Evolutionary conservation across 257 asterid genomes (phyloP).

Genomic region (Mitragyna speciosa): DNA sequence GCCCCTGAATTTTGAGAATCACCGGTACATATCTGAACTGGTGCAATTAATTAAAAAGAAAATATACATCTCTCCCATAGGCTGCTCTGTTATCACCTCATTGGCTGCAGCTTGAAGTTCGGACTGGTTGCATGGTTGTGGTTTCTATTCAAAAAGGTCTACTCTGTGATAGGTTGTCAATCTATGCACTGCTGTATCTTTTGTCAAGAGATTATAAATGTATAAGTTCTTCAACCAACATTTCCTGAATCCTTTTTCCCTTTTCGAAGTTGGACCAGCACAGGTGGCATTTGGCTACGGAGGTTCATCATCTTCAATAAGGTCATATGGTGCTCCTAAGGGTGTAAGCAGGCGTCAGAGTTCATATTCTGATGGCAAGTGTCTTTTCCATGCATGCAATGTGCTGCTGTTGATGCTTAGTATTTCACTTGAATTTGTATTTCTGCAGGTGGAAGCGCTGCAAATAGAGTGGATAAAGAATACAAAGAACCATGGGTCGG

Average conservation of each 20-base stretch:
- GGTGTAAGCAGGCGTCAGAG: conserved; percentile 22
- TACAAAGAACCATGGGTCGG: conserved; percentile 94
- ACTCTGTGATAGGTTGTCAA: not conserved
- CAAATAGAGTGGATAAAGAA: conserved; percentile 46
- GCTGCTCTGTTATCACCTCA: not conserved
- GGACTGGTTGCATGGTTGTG: not conserved
- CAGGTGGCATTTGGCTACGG: conserved; percentile 69
- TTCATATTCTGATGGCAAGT: conserved; percentile 50
- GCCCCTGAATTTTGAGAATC: not conserved
- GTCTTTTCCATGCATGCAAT: conserved; percentile 10
- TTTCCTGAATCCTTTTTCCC: conserved; percentile 3
- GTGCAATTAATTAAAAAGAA: not conserved
- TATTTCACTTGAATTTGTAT: conserved; percentile 18
- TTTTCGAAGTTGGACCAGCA: conserved; percentile 41
- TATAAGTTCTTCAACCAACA: not conserved
- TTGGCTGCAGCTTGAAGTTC: not conserved
- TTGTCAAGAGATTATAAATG: not conserved
- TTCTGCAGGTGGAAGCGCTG: conserved; percentile 39
- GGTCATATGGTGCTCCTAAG: conserved; percentile 39
- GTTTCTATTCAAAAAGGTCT: not conserved
- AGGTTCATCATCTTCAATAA: conserved; percentile 42
- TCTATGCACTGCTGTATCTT: not conserved
- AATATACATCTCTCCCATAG: not conserved
- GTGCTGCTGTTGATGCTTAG: conserved; percentile 6
- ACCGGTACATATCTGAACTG: not conserved